Evolutionary conservation across 805 yeast species (phyloP).

Genomic region (Hanseniaspora thailandica): DNA sequence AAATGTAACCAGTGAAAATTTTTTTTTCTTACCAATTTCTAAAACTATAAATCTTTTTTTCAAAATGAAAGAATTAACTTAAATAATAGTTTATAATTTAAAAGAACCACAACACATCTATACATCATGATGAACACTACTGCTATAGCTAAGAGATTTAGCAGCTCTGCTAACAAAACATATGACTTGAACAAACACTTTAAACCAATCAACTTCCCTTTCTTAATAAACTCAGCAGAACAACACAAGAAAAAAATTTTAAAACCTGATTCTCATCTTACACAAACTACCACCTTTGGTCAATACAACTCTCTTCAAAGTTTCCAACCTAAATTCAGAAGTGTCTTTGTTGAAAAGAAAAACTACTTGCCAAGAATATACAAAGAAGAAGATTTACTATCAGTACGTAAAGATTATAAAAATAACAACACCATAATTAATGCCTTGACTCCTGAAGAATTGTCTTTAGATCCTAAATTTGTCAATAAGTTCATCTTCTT

Average conservation of each 20-base stretch:
- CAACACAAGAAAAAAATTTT: background rate
- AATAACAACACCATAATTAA: slow-evolving; percentile 4
- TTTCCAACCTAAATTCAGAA: background rate
- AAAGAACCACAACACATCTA: background rate
- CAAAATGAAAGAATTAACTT: too few species aligned
- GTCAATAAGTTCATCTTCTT: slow-evolving; percentile 5
- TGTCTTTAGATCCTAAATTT: slow-evolving; percentile 1
- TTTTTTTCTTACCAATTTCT: too few species aligned
- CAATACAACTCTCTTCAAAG: background rate
- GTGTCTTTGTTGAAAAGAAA: background rate
- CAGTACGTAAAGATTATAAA: background rate
- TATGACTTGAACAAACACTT: background rate
- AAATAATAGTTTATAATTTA: too few species aligned
- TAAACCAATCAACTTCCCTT: background rate
- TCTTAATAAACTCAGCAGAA: background rate
- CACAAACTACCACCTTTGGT: background rate
- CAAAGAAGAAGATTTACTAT: background rate
- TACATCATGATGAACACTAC: background rate
- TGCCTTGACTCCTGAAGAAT: background rate
- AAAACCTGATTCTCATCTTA: background rate
- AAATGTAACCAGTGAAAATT: too few species aligned
- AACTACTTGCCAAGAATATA: slow-evolving; percentile 1
- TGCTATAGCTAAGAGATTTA: slow-evolving; percentile 1
- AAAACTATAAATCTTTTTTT: too few species aligned
- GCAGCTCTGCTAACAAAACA: background rate